Conservation (phyloP, 1,139 yeast species). For the Pneumocystis canis region DNA sequence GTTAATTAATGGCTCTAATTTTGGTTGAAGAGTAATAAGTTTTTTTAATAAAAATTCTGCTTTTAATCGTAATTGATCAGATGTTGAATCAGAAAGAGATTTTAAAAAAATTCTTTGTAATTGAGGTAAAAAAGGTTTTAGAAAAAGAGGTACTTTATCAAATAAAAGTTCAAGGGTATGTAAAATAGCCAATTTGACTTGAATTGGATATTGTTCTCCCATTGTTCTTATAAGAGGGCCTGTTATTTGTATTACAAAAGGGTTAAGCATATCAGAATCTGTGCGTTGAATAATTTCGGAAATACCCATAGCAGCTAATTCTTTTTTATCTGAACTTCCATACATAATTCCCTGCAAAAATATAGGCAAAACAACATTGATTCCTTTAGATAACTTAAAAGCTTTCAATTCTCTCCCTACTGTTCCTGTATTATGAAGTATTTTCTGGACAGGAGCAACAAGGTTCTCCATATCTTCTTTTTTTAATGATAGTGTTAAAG, state of each 20-base stretch:
- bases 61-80: slow-evolving; percentile 57
- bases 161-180: slow-evolving; percentile 67
- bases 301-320: slow-evolving; percentile 73
- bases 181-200: slow-evolving; percentile 82
- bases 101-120: slow-evolving; percentile 92
- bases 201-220: slow-evolving; percentile 86
- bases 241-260: slow-evolving; percentile 83
- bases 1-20: slow-evolving; percentile 74
- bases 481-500: slow-evolving; percentile 49
- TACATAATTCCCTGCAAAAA: slow-evolving; percentile 93
- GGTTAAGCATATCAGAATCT: slow-evolving; percentile 63
- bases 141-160: slow-evolving; percentile 71
- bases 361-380: slow-evolving; percentile 74
- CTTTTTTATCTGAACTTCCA: slow-evolving; percentile 75
- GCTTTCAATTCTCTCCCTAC: slow-evolving; percentile 58
- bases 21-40: slow-evolving; percentile 74
- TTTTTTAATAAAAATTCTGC: slow-evolving; percentile 85
- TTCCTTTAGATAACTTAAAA: slow-evolving; percentile 65
- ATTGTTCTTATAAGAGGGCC: slow-evolving; percentile 97
- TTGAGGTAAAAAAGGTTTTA: slow-evolving; percentile 94
- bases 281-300: slow-evolving; percentile 80
- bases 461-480: slow-evolving; percentile 60
- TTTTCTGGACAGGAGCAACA: slow-evolving; percentile 63
- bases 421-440: slow-evolving; percentile 53
- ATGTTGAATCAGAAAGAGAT: slow-evolving; percentile 62